Evolutionary conservation across 1,284 basidiomycete species (phyloP).

Genomic region (Heterobasidion parviporum): DNA sequence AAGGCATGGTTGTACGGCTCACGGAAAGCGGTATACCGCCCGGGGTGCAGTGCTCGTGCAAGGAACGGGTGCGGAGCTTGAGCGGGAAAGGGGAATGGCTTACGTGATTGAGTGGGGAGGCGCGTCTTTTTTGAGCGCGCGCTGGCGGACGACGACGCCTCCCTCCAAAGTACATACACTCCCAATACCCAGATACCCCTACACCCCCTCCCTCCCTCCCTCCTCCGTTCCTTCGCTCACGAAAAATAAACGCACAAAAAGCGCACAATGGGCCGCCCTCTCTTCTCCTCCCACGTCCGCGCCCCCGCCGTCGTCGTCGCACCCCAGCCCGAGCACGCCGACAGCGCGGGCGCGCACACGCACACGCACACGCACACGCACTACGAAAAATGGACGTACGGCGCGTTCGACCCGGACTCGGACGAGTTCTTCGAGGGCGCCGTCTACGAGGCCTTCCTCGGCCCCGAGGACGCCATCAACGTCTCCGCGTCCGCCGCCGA

Average conservation of each 20-base stretch:
- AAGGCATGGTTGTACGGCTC: too few species aligned
- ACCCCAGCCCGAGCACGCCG: slow-evolving; percentile 25
- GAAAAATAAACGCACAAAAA: background rate
- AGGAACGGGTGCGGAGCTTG: too few species aligned
- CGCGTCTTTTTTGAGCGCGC: background rate
- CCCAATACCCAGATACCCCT: slow-evolving; percentile 7
- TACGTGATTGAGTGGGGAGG: background rate
- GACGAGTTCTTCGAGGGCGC: slow-evolving; percentile 68
- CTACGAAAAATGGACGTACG: slow-evolving; percentile 55
- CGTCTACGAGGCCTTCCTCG: slow-evolving; percentile 58
- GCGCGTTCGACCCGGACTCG: slow-evolving; percentile 70
- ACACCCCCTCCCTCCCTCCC: slow-evolving; percentile 1
- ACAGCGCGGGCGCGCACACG: slow-evolving; percentile 3
- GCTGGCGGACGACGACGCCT: background rate
- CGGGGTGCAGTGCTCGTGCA: too few species aligned
- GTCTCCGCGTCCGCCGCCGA: slow-evolving; percentile 15
- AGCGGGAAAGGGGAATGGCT: too few species aligned
- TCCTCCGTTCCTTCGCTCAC: slow-evolving; percentile 1
- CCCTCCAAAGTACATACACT: background rate
- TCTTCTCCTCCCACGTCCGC: slow-evolving; percentile 45
- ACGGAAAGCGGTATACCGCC: too few species aligned
- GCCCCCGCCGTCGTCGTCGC: slow-evolving; percentile 41
- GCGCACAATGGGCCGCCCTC: slow-evolving; percentile 53
- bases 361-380: slow-evolving; percentile 17
- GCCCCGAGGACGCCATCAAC: slow-evolving; percentile 11